Conservation (phyloP, 495 filamentous ascomycete genomes). For the Penicillium paradoxum region DNA sequence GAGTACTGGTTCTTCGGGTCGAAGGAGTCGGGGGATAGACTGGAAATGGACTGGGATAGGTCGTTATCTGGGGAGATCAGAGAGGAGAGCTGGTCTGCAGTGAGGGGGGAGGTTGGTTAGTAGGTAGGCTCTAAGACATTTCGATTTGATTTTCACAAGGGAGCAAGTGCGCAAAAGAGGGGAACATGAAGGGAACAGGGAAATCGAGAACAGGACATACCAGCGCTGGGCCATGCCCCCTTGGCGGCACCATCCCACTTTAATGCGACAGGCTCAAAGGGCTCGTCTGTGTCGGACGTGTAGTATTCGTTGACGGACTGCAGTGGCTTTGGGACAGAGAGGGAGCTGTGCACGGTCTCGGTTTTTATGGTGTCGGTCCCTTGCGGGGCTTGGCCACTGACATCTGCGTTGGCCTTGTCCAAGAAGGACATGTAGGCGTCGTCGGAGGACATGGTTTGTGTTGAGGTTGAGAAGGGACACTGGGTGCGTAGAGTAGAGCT, state of each 20-base stretch:
- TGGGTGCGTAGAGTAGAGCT: constrained; percentile 2
- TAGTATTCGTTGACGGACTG: constrained; percentile 60
- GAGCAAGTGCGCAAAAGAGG: constrained; percentile 1
- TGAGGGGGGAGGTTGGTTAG: neutral
- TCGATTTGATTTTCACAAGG: neutral
- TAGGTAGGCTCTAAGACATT: neutral
- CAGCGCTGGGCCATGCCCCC: constrained; percentile 56
- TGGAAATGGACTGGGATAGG: constrained; percentile 31
- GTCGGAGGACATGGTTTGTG: constrained; percentile 63
- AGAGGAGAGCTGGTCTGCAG: constrained; percentile 33
- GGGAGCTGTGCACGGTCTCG: constrained; percentile 44
- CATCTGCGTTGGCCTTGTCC: constrained; percentile 75
- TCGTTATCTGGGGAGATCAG: constrained; percentile 34
- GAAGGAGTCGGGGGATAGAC: constrained; percentile 33
- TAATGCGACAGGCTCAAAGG: constrained; percentile 70
- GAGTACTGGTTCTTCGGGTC: constrained; percentile 39
- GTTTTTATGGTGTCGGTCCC: constrained; percentile 37
- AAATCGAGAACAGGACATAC: constrained; percentile 34
- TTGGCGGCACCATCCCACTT: constrained; percentile 49
- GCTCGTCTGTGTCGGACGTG: constrained; percentile 76
- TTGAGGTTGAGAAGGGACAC: constrained; percentile 17
- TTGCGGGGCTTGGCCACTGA: constrained; percentile 34
- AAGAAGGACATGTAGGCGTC: constrained; percentile 76
- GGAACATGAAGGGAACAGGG: constrained; percentile 5
- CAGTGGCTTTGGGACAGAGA: constrained; percentile 53